phyloP scores from a whole-genome alignment of 441 rosid genomes.

The Corymbia citriodora region DNA sequence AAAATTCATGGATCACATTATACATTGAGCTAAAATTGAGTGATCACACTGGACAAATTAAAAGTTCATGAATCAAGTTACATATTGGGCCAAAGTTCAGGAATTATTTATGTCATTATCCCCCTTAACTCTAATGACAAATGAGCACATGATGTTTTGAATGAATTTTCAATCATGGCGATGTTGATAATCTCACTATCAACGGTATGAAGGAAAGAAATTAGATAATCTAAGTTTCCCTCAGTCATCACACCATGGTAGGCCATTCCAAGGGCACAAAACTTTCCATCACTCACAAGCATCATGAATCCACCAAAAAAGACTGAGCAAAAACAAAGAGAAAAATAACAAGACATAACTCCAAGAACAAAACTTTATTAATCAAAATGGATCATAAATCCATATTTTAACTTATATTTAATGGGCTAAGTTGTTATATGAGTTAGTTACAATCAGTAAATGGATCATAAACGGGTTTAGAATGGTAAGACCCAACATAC shows the following conservation, averaged over 20 bases:
- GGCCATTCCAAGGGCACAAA: not conserved
- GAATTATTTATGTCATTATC: too few species aligned
- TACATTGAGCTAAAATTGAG: too few species aligned
- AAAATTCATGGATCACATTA: too few species aligned
- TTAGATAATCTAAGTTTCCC: not conserved
- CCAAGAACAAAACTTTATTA: not conserved
- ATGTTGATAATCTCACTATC: not conserved
- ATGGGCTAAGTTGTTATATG: not conserved
- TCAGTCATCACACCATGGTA: not conserved
- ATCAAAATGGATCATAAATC: not conserved
- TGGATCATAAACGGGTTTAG: not conserved
- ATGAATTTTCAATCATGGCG: not conserved
- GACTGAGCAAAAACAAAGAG: not conserved
- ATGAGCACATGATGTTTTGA: not conserved
- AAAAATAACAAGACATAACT: not conserved
- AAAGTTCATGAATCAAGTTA: too few species aligned
- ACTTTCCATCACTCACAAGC: not conserved
- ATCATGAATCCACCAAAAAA: not conserved
- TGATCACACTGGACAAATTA: too few species aligned
- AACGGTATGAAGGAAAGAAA: not conserved
- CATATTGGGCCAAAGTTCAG: too few species aligned
- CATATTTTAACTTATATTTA: too few species aligned
- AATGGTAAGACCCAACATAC: not conserved
- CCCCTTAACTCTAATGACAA: not conserved
- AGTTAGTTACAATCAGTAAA: too few species aligned